Evolutionary conservation across 2,329 filamentous ascomycete species (phyloP).

Genomic region (Pseudogymnoascus destructans): DNA sequence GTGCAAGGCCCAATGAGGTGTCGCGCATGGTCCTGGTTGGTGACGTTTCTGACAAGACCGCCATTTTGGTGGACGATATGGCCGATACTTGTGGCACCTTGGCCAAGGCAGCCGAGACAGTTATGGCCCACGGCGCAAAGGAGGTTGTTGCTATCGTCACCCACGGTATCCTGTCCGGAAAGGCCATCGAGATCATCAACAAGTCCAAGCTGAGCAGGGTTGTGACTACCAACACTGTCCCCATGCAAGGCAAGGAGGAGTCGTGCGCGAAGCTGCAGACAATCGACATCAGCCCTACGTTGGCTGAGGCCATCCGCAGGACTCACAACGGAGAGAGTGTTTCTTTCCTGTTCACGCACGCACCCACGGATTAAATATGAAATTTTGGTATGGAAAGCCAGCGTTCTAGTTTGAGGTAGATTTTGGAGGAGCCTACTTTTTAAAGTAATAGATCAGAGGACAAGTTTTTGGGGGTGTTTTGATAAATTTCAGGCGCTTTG

Average conservation of each 20-base stretch:
- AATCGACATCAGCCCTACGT: constrained; percentile 80
- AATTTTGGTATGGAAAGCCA: not conserved
- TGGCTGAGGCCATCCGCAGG: constrained; percentile 56
- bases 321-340: constrained; percentile 58
- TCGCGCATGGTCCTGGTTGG: constrained; percentile 93
- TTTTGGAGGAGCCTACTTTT: constrained; percentile 2
- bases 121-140: constrained; percentile 74
- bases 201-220: constrained; percentile 61
- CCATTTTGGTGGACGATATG: constrained; percentile 97
- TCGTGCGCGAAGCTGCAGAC: constrained; percentile 70
- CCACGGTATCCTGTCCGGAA: constrained; percentile 80
- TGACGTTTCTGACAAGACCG: constrained; percentile 78
- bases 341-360: constrained; percentile 56
- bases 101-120: constrained; percentile 76
- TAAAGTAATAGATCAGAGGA: not conserved
- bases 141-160: constrained; percentile 92
- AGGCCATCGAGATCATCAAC: constrained; percentile 71
- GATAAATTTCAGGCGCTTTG: constrained; percentile 7
- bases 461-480: not conserved
- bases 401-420: not conserved
- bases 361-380: constrained; percentile 34
- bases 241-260: constrained; percentile 67
- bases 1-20: constrained; percentile 79
- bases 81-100: constrained; percentile 87
- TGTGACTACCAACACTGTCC: constrained; percentile 84